These are phyloP conservation scores for Metarhizium humberi DNA, from an alignment of 2,329 filamentous ascomycete genomes.

Conservation along the genomic window DNA sequence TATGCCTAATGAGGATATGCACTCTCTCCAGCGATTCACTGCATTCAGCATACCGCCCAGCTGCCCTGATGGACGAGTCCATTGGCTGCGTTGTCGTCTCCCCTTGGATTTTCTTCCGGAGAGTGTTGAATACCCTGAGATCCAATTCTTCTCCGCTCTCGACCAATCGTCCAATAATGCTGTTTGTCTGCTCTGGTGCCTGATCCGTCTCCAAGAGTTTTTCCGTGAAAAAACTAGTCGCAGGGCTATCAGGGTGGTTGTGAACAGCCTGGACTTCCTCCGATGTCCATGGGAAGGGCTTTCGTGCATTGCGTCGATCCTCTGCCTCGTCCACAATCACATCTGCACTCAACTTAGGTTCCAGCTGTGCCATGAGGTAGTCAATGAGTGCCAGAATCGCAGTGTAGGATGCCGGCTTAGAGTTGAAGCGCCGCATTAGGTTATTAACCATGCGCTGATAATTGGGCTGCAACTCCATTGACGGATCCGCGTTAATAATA, in stretches of 20 bases:
- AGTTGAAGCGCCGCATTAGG: slow-evolving; percentile 39
- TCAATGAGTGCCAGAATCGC: slow-evolving; percentile 42
- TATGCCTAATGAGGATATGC: slow-evolving; percentile 30
- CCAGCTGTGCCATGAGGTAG: slow-evolving; percentile 33
- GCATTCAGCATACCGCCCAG: slow-evolving; percentile 40
- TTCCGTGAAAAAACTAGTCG: slow-evolving; percentile 47
- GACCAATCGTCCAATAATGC: slow-evolving; percentile 50
- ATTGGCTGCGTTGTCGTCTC: slow-evolving; percentile 30
- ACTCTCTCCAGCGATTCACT: slow-evolving; percentile 26
- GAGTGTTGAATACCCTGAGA: slow-evolving; percentile 38
- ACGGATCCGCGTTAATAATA: slow-evolving; percentile 51
- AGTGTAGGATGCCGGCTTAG: slow-evolving; percentile 44
- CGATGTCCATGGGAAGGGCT: slow-evolving; percentile 33
- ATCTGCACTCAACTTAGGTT: slow-evolving; percentile 24
- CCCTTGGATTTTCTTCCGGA: slow-evolving; percentile 45
- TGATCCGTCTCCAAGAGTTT: slow-evolving; percentile 57
- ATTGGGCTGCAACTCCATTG: slow-evolving; percentile 40
- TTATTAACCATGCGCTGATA: slow-evolving; percentile 45
- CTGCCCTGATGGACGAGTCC: slow-evolving; percentile 49
- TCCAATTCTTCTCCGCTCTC: slow-evolving; percentile 42
- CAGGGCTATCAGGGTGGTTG: slow-evolving; percentile 22
- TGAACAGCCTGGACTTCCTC: slow-evolving; percentile 38
- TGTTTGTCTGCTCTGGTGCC: slow-evolving; percentile 39
- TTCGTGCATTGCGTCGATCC: slow-evolving; percentile 28
- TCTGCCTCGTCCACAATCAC: slow-evolving; percentile 28